These are phyloP conservation scores for Rostrohypoxylon terebratum DNA, from an alignment of 495 filamentous ascomycete species.

Conservation along the genomic window DNA sequence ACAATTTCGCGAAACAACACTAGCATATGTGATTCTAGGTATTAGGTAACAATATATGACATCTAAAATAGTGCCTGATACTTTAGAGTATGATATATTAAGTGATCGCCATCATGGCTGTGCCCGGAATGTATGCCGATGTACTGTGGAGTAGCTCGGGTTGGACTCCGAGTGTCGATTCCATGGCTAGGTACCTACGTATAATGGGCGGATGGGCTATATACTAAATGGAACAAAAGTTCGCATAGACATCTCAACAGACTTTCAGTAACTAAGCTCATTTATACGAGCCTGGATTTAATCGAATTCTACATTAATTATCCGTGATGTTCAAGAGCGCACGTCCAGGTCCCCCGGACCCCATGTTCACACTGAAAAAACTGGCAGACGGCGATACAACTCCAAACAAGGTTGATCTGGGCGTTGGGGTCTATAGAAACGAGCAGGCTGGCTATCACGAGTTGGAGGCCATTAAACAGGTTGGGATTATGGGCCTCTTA, in stretches of 20 bases:
- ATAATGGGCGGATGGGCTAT: not conserved
- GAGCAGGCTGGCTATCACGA: not conserved
- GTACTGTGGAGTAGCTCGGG: not conserved
- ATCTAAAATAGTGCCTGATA: not conserved
- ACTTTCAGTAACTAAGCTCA: not conserved
- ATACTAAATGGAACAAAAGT: not conserved
- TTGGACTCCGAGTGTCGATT: not conserved
- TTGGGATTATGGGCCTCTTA: not conserved
- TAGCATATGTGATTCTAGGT: not conserved
- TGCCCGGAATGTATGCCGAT: not conserved
- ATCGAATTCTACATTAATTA: not conserved
- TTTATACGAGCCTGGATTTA: not conserved
- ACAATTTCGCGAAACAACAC: not conserved
- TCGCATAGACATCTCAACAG: not conserved
- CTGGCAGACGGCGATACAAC: not conserved
- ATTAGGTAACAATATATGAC: not conserved
- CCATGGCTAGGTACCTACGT: not conserved
- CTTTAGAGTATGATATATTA: not conserved
- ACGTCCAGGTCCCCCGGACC: not conserved
- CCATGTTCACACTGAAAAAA: not conserved
- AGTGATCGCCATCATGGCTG: not conserved
- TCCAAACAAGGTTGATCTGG: not conserved
- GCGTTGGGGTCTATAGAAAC: not conserved
- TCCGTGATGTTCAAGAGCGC: not conserved
- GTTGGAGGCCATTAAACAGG: not conserved